phyloP scores from a whole-genome alignment of 2,329 filamentous ascomycete genomes.

The Rhynchosporium secalis region DNA sequence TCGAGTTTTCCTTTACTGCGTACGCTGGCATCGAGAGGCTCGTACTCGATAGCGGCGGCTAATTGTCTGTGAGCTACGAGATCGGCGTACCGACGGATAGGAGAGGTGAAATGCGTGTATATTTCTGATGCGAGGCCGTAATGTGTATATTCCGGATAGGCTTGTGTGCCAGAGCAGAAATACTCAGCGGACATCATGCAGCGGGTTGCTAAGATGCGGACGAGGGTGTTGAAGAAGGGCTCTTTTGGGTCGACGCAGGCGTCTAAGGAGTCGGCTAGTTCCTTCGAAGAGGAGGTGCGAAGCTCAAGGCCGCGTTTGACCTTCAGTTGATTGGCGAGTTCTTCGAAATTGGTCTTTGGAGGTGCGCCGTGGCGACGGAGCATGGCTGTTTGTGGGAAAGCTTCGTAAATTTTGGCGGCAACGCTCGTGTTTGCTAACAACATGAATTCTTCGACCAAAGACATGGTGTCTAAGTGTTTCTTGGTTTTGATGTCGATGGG shows the following conservation, averaged over 20 bases:
- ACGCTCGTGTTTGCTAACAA: slow-evolving; percentile 96
- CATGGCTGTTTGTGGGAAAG: slow-evolving; percentile 93
- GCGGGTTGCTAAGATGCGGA: slow-evolving; percentile 94
- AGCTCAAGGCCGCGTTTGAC: slow-evolving; percentile 82
- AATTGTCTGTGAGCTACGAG: slow-evolving; percentile 91
- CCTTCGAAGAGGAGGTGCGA: slow-evolving; percentile 81
- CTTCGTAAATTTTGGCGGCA: slow-evolving; percentile 82
- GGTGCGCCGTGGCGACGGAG: slow-evolving; percentile 89
- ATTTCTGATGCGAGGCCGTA: slow-evolving; percentile 96
- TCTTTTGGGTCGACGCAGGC: slow-evolving; percentile 75
- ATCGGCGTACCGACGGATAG: slow-evolving; percentile 97
- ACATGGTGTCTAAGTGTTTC: slow-evolving; percentile 90
- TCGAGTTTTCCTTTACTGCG: slow-evolving; percentile 84
- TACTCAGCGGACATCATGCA: slow-evolving; percentile 99
- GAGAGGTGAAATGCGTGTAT: slow-evolving; percentile 98
- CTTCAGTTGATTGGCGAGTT: slow-evolving; percentile 85
- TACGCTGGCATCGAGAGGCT: slow-evolving; percentile 76
- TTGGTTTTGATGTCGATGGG: slow-evolving; percentile 97
- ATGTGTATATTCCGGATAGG: slow-evolving; percentile 92
- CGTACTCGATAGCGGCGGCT: slow-evolving; percentile 92
- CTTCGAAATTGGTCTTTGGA: slow-evolving; percentile 95
- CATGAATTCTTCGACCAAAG: slow-evolving; percentile 99
- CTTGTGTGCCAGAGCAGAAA: slow-evolving; percentile 91
- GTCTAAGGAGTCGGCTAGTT: slow-evolving; percentile 92
- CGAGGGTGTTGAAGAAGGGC: slow-evolving; percentile 97